Base-by-base conservation (phyloP, 2,329 filamentous ascomycete genomes). In the Penicillium sp. region DNA sequence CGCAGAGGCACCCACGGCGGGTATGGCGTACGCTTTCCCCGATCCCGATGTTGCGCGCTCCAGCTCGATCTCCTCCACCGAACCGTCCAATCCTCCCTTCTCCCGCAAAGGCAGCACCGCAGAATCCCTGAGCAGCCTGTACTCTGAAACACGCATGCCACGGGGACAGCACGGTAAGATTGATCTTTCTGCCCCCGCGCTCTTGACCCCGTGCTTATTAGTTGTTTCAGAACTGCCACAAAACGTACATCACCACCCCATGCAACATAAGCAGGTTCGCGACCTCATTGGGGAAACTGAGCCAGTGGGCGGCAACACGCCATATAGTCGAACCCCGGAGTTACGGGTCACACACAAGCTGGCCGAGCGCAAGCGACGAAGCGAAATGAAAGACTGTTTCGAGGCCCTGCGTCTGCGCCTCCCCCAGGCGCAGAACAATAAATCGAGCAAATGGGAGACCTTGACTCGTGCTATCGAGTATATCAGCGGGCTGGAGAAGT, bases 361-460 rank as follows among this genome's bases (percentile, higher is more conserved):
- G 17, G 72, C 72, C 11, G 72, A 75, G 58, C 64, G 72, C 11
- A 75, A 75, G 53, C 70, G 72, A 25, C 69, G 72, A 31, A 74
- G 71, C 40, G 72, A 75, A 47, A 75, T 75, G 72, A 75, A 75
- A 44, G 70, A 73, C 50, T 72, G 71, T 34, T 75, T 75, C 45
- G 72, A 75, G 50, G 57, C 63, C 14, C 52, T 75, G 29, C 64
- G 72, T 19, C 52, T 63, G 25, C 66, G 69, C 19, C 60, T 75
- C 2, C 72, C 72, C 3, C 60, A 68, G 11, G 65, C 58, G 39
- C 70, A 72, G 48, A 72, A 68, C 46, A 73, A 72, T 53, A 75
- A 75, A 48, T 74, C 72, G 6, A 74, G 72, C 55, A 75, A 75
- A 58, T 74, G 72, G 72, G 72, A 75, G 48, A 75, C 71, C 1